phyloP scores from a whole-genome alignment of 306 rosid species.

The Casuarina cunninghamiana region DNA sequence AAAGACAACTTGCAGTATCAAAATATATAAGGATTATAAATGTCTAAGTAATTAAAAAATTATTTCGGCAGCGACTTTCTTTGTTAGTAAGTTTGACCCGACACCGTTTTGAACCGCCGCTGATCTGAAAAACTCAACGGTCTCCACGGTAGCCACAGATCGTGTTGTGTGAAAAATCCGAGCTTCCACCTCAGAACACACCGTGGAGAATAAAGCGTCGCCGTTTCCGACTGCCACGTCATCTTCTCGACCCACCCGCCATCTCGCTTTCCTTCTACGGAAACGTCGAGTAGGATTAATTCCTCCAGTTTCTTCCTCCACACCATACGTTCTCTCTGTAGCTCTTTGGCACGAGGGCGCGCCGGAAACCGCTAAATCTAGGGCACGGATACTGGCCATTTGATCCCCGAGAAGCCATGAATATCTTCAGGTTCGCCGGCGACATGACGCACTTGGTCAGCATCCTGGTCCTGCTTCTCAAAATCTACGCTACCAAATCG shows the following conservation, averaged over 20 bases:
- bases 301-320: slow-evolving; percentile 9
- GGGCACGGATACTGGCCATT: slow-evolving; percentile 25
- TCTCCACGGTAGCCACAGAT: not conserved
- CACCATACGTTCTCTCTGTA: not conserved
- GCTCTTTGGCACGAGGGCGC: not conserved
- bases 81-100: not conserved
- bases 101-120: not conserved
- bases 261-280: not conserved
- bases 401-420: slow-evolving; percentile 49
- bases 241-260: not conserved
- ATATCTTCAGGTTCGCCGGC: slow-evolving; percentile 91
- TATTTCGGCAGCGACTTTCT: no score
- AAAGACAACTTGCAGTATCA: no score
- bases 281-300: not conserved
- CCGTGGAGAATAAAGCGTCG: slow-evolving; percentile 20
- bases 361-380: slow-evolving; percentile 23
- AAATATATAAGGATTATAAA: no score
- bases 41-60: no score
- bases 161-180: not conserved
- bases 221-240: slow-evolving; percentile 43
- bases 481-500: slow-evolving; percentile 94
- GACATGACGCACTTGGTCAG: slow-evolving; percentile 92
- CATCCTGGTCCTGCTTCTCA: slow-evolving; percentile 84
- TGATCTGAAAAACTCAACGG: not conserved
- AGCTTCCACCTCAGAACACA: not conserved